A percentile compares a stretch with the other conserved stretches of the same genome.
phyloP scores from a whole-genome alignment of 2,329 filamentous ascomycete genomes.

The Aciculosporium take region DNA sequence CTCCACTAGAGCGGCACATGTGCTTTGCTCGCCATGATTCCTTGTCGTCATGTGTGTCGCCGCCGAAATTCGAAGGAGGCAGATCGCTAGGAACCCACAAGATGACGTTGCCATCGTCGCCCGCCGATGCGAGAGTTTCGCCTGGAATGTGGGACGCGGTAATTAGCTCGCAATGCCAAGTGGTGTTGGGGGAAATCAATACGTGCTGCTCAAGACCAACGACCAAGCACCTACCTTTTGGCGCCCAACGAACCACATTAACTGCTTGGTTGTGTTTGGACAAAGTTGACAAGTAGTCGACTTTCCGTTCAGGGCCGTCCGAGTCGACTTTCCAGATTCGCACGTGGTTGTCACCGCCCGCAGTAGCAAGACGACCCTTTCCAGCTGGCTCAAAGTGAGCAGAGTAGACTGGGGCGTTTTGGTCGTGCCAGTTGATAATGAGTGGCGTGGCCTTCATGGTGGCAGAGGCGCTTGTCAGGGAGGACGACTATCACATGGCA shows the following conservation, averaged over 20 bases:
- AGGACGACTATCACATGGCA: constrained; percentile 16
- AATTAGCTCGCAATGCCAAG: background rate
- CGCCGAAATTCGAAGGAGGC: constrained; percentile 56
- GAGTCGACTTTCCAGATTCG: constrained; percentile 84
- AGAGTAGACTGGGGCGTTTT: constrained; percentile 92
- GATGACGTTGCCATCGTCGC: constrained; percentile 93
- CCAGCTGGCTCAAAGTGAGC: constrained; percentile 90
- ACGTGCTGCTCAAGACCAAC: background rate
- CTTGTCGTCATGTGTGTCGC: constrained; percentile 80
- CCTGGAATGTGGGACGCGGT: constrained; percentile 34
- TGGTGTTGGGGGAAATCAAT: background rate
- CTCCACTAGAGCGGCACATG: constrained; percentile 90
- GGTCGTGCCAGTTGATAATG: constrained; percentile 97
- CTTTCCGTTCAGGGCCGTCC: constrained; percentile 72
- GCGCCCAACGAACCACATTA: constrained; percentile 93
- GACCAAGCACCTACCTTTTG: constrained; percentile 51
- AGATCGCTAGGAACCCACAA: constrained; percentile 85
- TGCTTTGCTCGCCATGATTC: constrained; percentile 95
- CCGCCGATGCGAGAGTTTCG: constrained; percentile 84
- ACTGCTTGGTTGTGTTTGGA: constrained; percentile 92
- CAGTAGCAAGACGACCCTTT: constrained; percentile 83
- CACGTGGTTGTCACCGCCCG: constrained; percentile 92
- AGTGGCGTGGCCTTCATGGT: constrained; percentile 91
- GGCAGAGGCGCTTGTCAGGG: constrained; percentile 16
- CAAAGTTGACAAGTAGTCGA: constrained; percentile 83